Conservation (phyloP, 2,329 filamentous ascomycete species). For the Zymoseptoria pseudotritici region DNA sequence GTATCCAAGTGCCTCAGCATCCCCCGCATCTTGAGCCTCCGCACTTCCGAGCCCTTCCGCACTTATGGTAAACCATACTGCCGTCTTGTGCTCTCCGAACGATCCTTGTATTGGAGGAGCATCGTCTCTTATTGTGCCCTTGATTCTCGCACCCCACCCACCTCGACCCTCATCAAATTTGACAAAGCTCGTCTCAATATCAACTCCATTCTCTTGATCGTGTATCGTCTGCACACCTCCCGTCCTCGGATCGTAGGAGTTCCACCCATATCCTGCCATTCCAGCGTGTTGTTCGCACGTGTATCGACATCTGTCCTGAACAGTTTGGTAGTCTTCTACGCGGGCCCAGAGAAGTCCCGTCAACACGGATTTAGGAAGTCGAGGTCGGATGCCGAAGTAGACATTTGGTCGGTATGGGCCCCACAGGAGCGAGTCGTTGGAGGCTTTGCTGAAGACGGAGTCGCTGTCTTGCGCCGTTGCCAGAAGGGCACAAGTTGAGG, state of each 20-base stretch:
- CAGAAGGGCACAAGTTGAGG: constrained; percentile 16
- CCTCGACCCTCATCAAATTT: constrained; percentile 72
- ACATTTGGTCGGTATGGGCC: constrained; percentile 89
- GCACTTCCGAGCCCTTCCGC: constrained; percentile 69
- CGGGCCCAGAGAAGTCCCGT: constrained; percentile 83
- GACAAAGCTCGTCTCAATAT: constrained; percentile 87
- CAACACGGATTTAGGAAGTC: constrained; percentile 72
- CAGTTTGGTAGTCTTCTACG: constrained; percentile 67
- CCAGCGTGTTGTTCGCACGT: constrained; percentile 94
- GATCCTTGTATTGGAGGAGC: constrained; percentile 36
- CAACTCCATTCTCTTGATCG: constrained; percentile 78
- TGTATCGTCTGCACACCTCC: constrained; percentile 88
- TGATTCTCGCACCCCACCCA: constrained; percentile 85
- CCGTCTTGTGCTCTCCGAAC: constrained; percentile 56
- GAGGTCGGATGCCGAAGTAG: constrained; percentile 84
- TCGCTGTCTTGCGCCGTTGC: constrained; percentile 13
- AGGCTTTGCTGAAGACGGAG: constrained; percentile 37
- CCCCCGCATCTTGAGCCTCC: constrained; percentile 50
- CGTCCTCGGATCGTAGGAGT: constrained; percentile 83
- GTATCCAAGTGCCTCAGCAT: constrained; percentile 49
- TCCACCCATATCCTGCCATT: constrained; percentile 95
- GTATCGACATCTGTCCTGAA: constrained; percentile 76
- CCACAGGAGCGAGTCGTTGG: constrained; percentile 86
- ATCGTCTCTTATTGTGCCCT: constrained; percentile 67
- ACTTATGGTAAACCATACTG: constrained; percentile 72